These are phyloP conservation scores for Friedmanniomyces simplex DNA, from an alignment of 495 filamentous ascomycete genomes.

Conservation along the genomic window DNA sequence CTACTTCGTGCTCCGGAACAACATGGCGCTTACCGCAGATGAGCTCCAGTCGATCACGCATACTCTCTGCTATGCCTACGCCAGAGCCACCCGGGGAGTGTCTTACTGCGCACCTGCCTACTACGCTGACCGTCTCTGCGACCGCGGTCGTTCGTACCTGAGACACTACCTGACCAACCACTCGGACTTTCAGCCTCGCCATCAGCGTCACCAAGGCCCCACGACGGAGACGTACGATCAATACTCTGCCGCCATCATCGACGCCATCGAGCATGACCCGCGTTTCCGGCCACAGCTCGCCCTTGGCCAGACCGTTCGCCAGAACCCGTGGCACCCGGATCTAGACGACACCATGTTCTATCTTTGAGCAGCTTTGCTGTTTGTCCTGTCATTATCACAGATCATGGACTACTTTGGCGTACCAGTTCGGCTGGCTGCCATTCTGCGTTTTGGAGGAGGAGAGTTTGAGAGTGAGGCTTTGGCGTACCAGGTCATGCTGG, in stretches of 20 bases:
- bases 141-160: conserved; percentile 26
- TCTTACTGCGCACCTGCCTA: conserved; percentile 30
- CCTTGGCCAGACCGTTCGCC: background rate
- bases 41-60: conserved; percentile 22
- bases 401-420: background rate
- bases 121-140: conserved; percentile 32
- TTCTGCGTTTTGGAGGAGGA: background rate
- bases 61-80: conserved; percentile 29
- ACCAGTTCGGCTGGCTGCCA: conserved; percentile 1
- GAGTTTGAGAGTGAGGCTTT: background rate
- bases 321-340: conserved; percentile 11
- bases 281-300: background rate
- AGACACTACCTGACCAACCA: conserved; percentile 1
- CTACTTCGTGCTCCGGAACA: conserved; percentile 20
- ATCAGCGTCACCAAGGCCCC: background rate
- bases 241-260: background rate
- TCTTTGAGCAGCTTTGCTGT: conserved; percentile 4
- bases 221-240: no score
- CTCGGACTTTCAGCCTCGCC: background rate
- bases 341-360: conserved; percentile 16
- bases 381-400: background rate
- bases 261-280: background rate
- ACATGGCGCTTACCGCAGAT: conserved; percentile 5
- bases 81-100: conserved; percentile 28
- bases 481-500: background rate